phyloP scores from a whole-genome alignment of 2,329 filamentous ascomycete genomes.

The Sarocladiaceae sp. region DNA sequence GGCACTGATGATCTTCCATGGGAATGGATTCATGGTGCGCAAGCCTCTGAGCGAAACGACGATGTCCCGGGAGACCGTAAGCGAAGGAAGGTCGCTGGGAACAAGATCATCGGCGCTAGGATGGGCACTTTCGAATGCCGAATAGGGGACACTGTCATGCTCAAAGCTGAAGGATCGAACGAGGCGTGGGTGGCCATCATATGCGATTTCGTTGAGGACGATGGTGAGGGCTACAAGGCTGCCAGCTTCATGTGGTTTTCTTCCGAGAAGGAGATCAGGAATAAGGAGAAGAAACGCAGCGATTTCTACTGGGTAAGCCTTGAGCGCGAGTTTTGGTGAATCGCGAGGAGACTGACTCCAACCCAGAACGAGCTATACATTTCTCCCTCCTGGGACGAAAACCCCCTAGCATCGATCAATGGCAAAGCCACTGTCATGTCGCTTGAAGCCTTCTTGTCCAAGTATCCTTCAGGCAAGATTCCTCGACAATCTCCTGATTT shows the following conservation, averaged over 20 bases:
- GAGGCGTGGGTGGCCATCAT: conserved; percentile 93
- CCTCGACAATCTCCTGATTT: conserved; percentile 68
- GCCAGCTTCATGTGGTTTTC: conserved; percentile 97
- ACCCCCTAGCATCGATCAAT: conserved; percentile 84
- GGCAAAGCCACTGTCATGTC: conserved; percentile 83
- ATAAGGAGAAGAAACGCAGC: conserved; percentile 72
- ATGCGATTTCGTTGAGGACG: conserved; percentile 70
- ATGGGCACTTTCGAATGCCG: conserved; percentile 78
- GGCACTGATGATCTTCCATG: conserved; percentile 68
- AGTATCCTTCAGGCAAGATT: conserved; percentile 71
- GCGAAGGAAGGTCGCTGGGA: conserved; percentile 27
- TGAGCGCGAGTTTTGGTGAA: too few species aligned
- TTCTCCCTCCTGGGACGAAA: conserved; percentile 80
- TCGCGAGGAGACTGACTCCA: not conserved
- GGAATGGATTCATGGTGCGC: conserved; percentile 69
- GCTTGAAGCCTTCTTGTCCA: conserved; percentile 57
- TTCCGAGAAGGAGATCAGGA: conserved; percentile 82
- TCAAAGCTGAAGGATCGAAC: conserved; percentile 82
- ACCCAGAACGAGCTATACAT: conserved; percentile 84
- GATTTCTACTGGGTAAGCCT: conserved; percentile 66
- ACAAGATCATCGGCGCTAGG: conserved; percentile 71
- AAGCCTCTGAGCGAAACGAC: conserved; percentile 21
- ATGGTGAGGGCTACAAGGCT: conserved; percentile 49
- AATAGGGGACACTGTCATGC: conserved; percentile 77
- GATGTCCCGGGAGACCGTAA: conserved; percentile 27